Evolutionary conservation across 2,329 filamentous ascomycete genomes (phyloP), one percentile per base, ranked within the genome.

Genomic region (Cladophialophora carrionii): DNA sequence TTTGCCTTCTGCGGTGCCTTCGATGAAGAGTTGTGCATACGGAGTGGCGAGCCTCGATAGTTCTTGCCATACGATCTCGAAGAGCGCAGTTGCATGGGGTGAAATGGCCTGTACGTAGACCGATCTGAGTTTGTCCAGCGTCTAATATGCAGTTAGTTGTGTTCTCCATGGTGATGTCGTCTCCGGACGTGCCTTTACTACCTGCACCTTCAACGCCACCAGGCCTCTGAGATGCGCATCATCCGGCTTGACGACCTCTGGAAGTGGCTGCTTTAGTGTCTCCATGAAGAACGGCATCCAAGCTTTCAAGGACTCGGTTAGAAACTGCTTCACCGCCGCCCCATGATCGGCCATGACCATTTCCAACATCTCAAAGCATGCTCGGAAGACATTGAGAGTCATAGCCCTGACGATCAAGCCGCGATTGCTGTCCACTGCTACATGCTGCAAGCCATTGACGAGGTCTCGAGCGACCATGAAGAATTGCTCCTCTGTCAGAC

Each of bases 261-360:
- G 91, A 26, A 98, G 80, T 55, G 85, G 84, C 31, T 87, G 83
- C 78, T 95, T 92, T 75, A 98, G 82, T 8, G 90, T 87, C 46
- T 86, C 84, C 71, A 92, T 83, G 80, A 98, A 95, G 81, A 96
- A 96, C 4, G 93, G 91, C 68, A 91, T 88, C 95, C 95, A 99
- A 57, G 86, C 85, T 71, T 83, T 84, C 56, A 98, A 83, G 0
- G 92, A 87, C 74, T 96, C 90, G 67, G 96, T 91, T 60, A 94
- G 92, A 76, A 99, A 99, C 1, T 84, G 84, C 77, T 91, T 95
- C 67, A 98, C 92, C 62, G 91, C 91, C 64, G 85, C 84, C 73
- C 91, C 90, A 78, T 98, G 91, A 71, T 96, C 91, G 71, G 96
- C 93, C 82, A 96, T 90, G 70, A 98, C 90, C 86, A 97, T 96